Evolutionary conservation across 192 early-diverging fungal genomes (phyloP), one percentile per base, ranked within the genome.

Genomic region (Spinellus fusiger): DNA sequence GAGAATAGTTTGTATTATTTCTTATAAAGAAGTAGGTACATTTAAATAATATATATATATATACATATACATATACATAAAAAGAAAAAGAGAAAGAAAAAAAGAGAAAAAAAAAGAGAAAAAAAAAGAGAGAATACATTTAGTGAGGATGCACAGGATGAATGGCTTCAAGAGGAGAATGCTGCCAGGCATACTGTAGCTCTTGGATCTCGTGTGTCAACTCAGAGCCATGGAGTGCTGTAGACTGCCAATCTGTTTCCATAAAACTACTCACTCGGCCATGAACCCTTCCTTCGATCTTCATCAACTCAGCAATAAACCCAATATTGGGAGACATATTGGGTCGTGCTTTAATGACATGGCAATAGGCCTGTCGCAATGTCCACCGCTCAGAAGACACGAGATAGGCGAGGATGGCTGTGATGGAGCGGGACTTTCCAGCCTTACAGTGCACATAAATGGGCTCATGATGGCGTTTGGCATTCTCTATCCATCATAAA

Each of bases 361-460:
- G 81, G 20, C 85, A 75, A 63, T 87, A 88, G 8, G 89, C 86
- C 15, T 70, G 77, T 53, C 77, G 76, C 22, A 91, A 56, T 1
- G 83, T 77, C 84, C 86, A 85, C 12, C 71, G 70, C 49, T 83
- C 70, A n/a, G 69, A 71, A 28, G 70, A 52, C 10, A 91, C 79
- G 31, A 91, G 48, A 59, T 88, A 89, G 12, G 77, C 89, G 12
- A 91, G 74, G 7, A 89, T 84, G 0, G 78, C 83, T 0, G 87
- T 84, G 1, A 83, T 84, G 0, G 86, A 88, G 18, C 89, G 73
- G 10, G 86, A 88, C 28, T 84, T 79, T 10, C 89, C 89, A 4
- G 89, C 89, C 54, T 85, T 80, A 64, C 89, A 91, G 59, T 91
- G 89, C 2, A 91, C 89, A 61, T 88, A 83, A 52, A 91, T 77